phyloP scores from a whole-genome alignment of 2,329 filamentous ascomycete species.

The Fusarium acutatum region DNA sequence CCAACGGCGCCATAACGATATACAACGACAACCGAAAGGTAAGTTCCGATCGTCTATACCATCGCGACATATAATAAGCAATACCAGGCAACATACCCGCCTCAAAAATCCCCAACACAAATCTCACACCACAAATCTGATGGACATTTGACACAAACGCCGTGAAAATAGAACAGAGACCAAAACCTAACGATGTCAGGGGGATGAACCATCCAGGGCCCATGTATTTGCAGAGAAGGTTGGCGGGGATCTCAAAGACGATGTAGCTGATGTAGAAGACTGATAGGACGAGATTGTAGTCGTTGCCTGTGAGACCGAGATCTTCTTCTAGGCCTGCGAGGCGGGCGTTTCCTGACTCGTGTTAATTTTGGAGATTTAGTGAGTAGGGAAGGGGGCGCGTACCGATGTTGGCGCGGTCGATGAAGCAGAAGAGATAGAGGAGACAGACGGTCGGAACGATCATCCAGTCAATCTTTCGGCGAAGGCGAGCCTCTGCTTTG shows the following conservation, averaged over 20 bases:
- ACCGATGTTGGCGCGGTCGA: constrained; percentile 58
- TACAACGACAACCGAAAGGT: constrained; percentile 70
- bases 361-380: neutral
- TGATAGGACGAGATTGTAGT: constrained; percentile 69
- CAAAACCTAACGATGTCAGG: constrained; percentile 63
- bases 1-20: constrained; percentile 71
- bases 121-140: constrained; percentile 62
- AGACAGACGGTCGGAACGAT: constrained; percentile 18
- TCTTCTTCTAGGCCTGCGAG: constrained; percentile 29
- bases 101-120: constrained; percentile 69
- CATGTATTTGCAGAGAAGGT: constrained; percentile 69
- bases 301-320: constrained; percentile 53
- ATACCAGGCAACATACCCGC: constrained; percentile 73
- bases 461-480: constrained; percentile 24
- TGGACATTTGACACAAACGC: constrained; percentile 65
- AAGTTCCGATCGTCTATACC: constrained; percentile 70
- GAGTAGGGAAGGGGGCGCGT: neutral
- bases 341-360: constrained; percentile 21
- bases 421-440: constrained; percentile 72
- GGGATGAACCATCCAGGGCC: constrained; percentile 74
- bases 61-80: constrained; percentile 70
- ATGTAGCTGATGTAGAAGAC: constrained; percentile 73
- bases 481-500: constrained; percentile 9
- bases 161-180: constrained; percentile 66
- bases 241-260: constrained; percentile 70